Base-by-base conservation (phyloP, 2,329 filamentous ascomycete genomes). In the Scedosporium aurantiacum region DNA sequence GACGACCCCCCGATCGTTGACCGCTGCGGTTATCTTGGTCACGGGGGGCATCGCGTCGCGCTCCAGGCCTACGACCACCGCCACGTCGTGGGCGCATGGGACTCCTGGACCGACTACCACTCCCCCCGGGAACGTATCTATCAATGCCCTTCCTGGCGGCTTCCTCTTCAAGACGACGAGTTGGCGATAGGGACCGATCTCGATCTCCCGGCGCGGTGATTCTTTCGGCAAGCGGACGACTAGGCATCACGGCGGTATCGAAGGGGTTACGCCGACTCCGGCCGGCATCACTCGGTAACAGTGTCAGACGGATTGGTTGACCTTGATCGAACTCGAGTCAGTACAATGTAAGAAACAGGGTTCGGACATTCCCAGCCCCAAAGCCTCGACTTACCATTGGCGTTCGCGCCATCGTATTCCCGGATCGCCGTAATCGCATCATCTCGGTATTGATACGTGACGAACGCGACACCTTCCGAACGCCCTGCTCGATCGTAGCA, bases 321-420 rank as follows among this genome's bases (percentile, higher is more conserved):
- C 89, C 88, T 85, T 54, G 1, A 57, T 8, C 21, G 32, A 43
- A 40, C 10, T 27, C 40, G 18, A 60, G 62, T 60, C 63, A 54
- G 18, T 28, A 55, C 25, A 21, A 16, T 4, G 45, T 6, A 25
- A 32, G 7, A 25, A 23, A n/a, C 7, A 14, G 52, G 18, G 40
- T 23, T 14, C 41, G 18, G 16, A n/a, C 7, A 23, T 25, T 21
- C 18, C 14, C 8, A n/a, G 27, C 6, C 6, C 16, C 18, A 40
- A 25, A 4, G n/a, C 52, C 27, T 37, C 5, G 50, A 54, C 70
- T 71, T 77, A 81, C 87, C 88, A 67, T 94, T 92, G 62, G 92
- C 92, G 70, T 96, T 96, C 65, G 91, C 91, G 61, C 90, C 90
- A 70, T 97, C 87, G 70, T 88, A 97, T 68, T 96, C 88, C 60